These are phyloP conservation scores for Xylariaceae sp. DNA, from an alignment of 2,329 filamentous ascomycete species.

Conservation along the genomic window DNA sequence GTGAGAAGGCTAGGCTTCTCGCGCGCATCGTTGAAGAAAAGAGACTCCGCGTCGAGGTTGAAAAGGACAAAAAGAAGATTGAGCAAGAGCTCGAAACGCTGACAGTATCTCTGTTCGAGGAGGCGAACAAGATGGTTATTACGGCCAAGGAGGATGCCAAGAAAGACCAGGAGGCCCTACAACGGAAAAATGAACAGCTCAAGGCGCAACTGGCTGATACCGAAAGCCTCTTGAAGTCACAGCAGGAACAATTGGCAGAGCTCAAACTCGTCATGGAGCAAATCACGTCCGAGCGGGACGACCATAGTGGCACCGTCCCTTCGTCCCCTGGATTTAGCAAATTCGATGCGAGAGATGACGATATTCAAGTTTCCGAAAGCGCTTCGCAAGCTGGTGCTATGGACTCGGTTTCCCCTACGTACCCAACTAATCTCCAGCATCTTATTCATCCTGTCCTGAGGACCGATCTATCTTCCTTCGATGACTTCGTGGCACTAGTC, in stretches of 20 bases:
- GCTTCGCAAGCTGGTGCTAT: conserved; percentile 42
- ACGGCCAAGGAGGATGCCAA: conserved; percentile 87
- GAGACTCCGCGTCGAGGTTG: conserved; percentile 63
- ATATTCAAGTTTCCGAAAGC: conserved; percentile 41
- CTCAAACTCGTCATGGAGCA: conserved; percentile 92
- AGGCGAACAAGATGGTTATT: conserved; percentile 98
- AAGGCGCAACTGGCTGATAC: conserved; percentile 84
- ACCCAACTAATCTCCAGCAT: conserved; percentile 75
- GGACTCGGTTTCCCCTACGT: conserved; percentile 54
- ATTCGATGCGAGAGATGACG: conserved; percentile 61
- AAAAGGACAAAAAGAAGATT: conserved; percentile 83
- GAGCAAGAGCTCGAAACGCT: conserved; percentile 90
- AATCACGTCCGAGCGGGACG: conserved; percentile 74
- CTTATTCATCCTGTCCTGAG: conserved; percentile 82
- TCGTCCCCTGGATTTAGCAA: conserved; percentile 78
- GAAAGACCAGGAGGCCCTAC: conserved; percentile 76
- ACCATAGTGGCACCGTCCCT: conserved; percentile 74
- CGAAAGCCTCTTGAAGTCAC: conserved; percentile 80
- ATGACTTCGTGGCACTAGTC: conserved; percentile 82
- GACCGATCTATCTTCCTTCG: conserved; percentile 77
- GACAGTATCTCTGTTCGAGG: conserved; percentile 92
- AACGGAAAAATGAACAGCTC: conserved; percentile 86
- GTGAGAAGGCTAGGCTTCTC: conserved; percentile 65
- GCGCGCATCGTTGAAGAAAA: conserved; percentile 66
- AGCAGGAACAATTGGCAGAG: conserved; percentile 90